These are phyloP conservation scores for Zea luxurians DNA, from an alignment of 176 grass and related monocot genomes.

Conservation along the genomic window DNA sequence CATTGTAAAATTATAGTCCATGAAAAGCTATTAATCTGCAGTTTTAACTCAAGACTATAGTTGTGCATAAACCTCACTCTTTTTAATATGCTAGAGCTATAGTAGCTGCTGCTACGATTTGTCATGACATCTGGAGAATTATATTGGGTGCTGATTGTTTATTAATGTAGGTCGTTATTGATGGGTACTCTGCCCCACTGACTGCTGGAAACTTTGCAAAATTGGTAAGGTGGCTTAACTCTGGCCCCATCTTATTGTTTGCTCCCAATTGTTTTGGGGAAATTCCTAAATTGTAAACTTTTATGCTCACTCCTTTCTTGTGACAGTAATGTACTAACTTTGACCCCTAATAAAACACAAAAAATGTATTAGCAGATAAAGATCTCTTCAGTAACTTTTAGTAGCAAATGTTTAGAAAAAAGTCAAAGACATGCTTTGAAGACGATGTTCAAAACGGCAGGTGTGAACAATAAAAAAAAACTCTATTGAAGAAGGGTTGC, in stretches of 20 bases:
- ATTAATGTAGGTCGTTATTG: constrained; percentile 66
- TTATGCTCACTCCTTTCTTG: background rate
- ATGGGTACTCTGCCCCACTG: constrained; percentile 88
- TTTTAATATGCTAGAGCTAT: constrained; percentile 8
- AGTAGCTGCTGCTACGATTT: background rate
- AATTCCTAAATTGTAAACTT: constrained; percentile 1
- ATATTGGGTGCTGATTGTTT: constrained; percentile 23
- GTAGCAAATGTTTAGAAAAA: background rate
- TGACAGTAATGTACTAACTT: background rate
- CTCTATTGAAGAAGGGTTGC: background rate
- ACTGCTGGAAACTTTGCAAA: constrained; percentile 88
- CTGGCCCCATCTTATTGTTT: constrained; percentile 37
- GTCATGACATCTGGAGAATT: background rate
- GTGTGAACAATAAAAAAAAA: background rate
- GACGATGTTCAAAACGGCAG: background rate
- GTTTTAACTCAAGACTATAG: background rate
- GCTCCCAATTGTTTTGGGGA: background rate
- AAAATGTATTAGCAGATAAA: constrained; percentile 3
- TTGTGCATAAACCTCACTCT: background rate
- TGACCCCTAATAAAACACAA: background rate
- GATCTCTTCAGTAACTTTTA: background rate
- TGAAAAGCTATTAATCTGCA: background rate
- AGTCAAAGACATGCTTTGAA: background rate
- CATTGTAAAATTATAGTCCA: constrained; percentile 4
- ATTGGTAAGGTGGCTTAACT: constrained; percentile 88